Evolutionary conservation across 768 basidiomycete species (phyloP).

Genomic region (Termitomyces sp.): DNA sequence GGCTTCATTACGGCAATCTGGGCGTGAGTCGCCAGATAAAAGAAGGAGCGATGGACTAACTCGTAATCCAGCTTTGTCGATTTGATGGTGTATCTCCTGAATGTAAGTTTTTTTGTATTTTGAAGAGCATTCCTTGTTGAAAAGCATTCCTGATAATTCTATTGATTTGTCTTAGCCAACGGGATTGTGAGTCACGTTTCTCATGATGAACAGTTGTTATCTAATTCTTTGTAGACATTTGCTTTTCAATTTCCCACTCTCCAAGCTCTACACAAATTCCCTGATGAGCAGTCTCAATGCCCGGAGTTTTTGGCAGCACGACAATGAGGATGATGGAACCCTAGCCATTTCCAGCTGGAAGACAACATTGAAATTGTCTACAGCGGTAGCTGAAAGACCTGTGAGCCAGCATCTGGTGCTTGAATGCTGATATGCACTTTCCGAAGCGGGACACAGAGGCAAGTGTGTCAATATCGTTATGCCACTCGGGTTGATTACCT

Average conservation of each 20-base stretch:
- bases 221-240: conserved; percentile 26
- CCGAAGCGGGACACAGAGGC: conserved; percentile 5
- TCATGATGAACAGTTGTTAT: background rate
- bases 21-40: conserved; percentile 16
- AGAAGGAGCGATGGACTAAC: background rate
- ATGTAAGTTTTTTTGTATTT: conserved; percentile 13
- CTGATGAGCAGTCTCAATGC: conserved; percentile 38
- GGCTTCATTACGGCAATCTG: conserved; percentile 26
- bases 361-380: background rate
- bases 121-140: background rate
- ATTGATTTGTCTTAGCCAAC: conserved; percentile 14
- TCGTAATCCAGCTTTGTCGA: conserved; percentile 19
- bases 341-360: background rate
- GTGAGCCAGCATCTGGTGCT: background rate
- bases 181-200: conserved; percentile 20
- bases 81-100: conserved; percentile 25
- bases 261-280: conserved; percentile 40
- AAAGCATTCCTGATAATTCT: background rate
- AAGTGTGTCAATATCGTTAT: background rate
- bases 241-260: conserved; percentile 34
- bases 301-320: conserved; percentile 27
- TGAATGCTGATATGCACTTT: background rate
- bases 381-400: background rate
- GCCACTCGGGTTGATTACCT: no score
- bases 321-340: conserved; percentile 5